phyloP scores from a whole-genome alignment of 148 eudicot genomes.

The Nyssa sinensis region DNA sequence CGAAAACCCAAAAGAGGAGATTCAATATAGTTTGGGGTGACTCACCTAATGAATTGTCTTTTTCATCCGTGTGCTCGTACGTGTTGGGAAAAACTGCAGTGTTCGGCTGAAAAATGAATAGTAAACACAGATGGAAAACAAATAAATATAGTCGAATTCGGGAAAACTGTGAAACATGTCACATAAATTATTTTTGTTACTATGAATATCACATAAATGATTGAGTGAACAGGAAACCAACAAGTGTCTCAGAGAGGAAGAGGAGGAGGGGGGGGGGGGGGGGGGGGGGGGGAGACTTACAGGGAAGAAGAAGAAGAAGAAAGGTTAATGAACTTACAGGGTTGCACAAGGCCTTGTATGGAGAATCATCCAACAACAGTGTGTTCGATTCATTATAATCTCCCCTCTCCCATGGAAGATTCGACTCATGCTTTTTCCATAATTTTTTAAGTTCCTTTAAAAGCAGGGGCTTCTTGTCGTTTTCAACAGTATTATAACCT shows the following conservation, averaged over 20 bases:
- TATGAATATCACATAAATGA: background rate
- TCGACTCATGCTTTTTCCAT: constrained; percentile 52
- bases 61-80: constrained; percentile 35
- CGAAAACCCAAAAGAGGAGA: background rate
- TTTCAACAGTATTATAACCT: constrained; percentile 48
- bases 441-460: constrained; percentile 70
- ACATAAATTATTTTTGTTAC: no score
- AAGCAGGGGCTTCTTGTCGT: constrained; percentile 62
- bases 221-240: constrained; percentile 1
- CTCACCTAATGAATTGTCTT: constrained; percentile 68
- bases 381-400: constrained; percentile 74
- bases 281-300: no score
- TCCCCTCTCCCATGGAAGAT: constrained; percentile 73
- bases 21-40: background rate
- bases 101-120: constrained; percentile 41
- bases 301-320: background rate
- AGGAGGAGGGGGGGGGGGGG: background rate
- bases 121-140: constrained; percentile 5
- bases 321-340: constrained; percentile 52
- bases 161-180: background rate
- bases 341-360: constrained; percentile 80
- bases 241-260: no score
- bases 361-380: constrained; percentile 84
- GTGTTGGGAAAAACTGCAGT: constrained; percentile 73
- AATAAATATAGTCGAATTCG: background rate